Percentiles rank a stretch among this genome's conserved stretches.
phyloP scores from a whole-genome alignment of 2,329 filamentous ascomycete species.

The Arthrobotrys musiformis region DNA sequence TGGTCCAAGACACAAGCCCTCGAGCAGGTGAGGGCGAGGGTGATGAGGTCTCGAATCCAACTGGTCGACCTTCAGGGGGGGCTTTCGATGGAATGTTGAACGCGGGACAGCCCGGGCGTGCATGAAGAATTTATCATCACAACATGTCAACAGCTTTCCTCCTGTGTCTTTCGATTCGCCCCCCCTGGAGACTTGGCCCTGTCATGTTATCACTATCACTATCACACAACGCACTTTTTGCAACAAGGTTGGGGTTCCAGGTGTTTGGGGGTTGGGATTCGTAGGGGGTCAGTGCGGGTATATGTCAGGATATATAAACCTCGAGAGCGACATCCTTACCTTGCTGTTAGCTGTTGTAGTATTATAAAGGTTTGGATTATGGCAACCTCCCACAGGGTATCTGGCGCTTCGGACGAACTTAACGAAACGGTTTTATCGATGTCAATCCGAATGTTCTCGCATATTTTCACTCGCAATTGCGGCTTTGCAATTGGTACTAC shows the following conservation, averaged over 20 bases:
- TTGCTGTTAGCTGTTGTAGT: no score
- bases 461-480: no score
- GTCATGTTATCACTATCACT: neutral
- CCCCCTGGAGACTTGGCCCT: neutral
- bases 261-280: neutral
- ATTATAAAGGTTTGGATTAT: no score
- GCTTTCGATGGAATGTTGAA: constrained; percentile 1
- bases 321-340: neutral
- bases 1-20: neutral
- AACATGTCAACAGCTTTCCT: no score
- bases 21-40: neutral
- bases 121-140: constrained; percentile 15
- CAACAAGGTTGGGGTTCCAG: constrained; percentile 1
- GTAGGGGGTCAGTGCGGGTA: neutral
- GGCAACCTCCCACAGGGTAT: no score
- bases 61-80: neutral
- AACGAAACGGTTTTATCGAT: neutral
- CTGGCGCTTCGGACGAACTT: neutral
- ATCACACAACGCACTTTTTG: constrained; percentile 22
- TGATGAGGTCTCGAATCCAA: neutral
- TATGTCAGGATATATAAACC: neutral
- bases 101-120: constrained; percentile 22
- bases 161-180: no score
- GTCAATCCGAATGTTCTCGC: no score
- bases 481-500: no score